Conservation (phyloP, 805 yeast genomes). For the Cyberlindnera americana region DNA sequence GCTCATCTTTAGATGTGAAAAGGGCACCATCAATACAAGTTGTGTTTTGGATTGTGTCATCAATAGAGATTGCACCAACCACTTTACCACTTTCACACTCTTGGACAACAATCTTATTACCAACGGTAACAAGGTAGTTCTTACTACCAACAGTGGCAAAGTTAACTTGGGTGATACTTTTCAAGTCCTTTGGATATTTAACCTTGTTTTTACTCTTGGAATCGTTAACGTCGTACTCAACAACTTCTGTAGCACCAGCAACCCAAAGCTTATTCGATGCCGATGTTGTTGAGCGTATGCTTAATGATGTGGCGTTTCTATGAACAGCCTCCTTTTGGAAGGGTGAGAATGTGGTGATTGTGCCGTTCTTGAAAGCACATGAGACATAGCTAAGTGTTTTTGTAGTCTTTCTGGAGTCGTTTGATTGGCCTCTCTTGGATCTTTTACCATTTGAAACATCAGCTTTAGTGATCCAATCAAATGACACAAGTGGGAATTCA, state of each 20-base stretch:
- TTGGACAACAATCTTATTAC: conserved; percentile 9
- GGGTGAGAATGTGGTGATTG: conserved; percentile 43
- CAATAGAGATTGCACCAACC: conserved; percentile 9
- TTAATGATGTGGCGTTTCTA: conserved; percentile 32
- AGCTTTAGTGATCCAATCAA: conserved; percentile 34
- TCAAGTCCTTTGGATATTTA: conserved; percentile 14
- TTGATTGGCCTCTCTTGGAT: conserved; percentile 28
- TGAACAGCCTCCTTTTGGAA: conserved; percentile 34
- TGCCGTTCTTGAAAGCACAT: conserved; percentile 35
- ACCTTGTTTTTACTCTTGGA: conserved; percentile 15
- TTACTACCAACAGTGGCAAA: background rate
- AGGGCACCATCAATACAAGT: conserved; percentile 9
- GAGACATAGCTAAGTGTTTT: conserved; percentile 27
- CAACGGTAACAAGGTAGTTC: conserved; percentile 3
- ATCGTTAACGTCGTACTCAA: conserved; percentile 17
- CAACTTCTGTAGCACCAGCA: conserved; percentile 24
- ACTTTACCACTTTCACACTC: conserved; percentile 5
- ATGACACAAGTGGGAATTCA: conserved; percentile 34
- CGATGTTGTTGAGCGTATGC: conserved; percentile 20
- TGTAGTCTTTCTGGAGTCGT: conserved; percentile 11
- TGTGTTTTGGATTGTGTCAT: conserved; percentile 6
- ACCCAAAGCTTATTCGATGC: conserved; percentile 28
- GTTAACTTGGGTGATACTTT: conserved; percentile 5
- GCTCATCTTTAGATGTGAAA: conserved; percentile 9
- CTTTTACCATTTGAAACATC: conserved; percentile 16